Conservation (phyloP, 768 basidiomycete species). For the Boletus insuetus region DNA sequence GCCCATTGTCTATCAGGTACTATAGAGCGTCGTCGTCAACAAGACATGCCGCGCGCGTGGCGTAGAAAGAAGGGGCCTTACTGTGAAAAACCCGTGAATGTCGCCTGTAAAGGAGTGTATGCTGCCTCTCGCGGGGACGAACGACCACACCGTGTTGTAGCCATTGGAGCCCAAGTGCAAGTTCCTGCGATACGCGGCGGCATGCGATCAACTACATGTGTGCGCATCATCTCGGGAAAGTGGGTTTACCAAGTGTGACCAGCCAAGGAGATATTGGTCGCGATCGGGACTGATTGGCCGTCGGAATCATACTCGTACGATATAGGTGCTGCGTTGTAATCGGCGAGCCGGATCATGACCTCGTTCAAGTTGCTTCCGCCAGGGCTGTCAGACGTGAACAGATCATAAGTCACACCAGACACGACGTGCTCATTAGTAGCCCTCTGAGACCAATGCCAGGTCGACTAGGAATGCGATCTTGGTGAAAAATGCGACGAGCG, state of each 20-base stretch:
- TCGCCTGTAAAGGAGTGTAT: constrained; percentile 55
- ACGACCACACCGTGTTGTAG: constrained; percentile 50
- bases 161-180: constrained; percentile 55
- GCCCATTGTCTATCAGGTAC: constrained; percentile 49
- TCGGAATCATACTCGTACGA: constrained; percentile 43
- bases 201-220: neutral
- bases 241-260: constrained; percentile 46
- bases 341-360: constrained; percentile 68
- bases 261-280: constrained; percentile 40
- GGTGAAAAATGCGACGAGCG: neutral
- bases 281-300: constrained; percentile 48
- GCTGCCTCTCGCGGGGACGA: constrained; percentile 37
- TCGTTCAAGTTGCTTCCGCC: constrained; percentile 46
- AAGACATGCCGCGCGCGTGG: neutral
- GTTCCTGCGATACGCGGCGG: constrained; percentile 38
- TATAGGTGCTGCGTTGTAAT: constrained; percentile 57
- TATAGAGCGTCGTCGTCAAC: constrained; percentile 22
- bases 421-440: constrained; percentile 42
- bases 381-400: constrained; percentile 55
- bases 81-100: constrained; percentile 50
- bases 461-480: constrained; percentile 34
- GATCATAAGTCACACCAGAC: constrained; percentile 58
- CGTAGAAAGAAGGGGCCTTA: constrained; percentile 10
- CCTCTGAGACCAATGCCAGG: constrained; percentile 56
- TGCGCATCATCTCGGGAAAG: neutral